A percentile compares a stretch with the other conserved stretches of the same genome.
Evolutionary conservation across 805 yeast genomes (phyloP).

Genomic region (Nakazawaea siamensis): DNA sequence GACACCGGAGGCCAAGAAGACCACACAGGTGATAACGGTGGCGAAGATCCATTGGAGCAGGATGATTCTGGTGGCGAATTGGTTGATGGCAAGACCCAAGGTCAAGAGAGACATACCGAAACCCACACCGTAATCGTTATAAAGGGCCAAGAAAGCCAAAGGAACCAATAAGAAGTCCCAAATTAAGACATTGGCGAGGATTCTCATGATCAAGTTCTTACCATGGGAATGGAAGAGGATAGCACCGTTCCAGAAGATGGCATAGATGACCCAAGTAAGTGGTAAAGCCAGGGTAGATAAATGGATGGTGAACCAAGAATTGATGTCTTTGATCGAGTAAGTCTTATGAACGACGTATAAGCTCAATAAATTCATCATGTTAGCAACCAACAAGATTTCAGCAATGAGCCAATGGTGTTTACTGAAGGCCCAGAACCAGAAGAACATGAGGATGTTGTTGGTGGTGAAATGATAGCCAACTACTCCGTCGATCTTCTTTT

Average conservation of each 20-base stretch:
- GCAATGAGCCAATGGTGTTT: constrained; percentile 49
- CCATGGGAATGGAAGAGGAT: constrained; percentile 57
- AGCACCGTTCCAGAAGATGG: constrained; percentile 82
- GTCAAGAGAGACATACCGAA: constrained; percentile 47
- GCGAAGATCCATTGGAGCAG: constrained; percentile 88
- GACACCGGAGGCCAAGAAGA: constrained; percentile 42
- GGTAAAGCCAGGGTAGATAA: constrained; percentile 64
- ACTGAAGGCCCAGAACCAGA: constrained; percentile 60
- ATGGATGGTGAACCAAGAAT: constrained; percentile 53
- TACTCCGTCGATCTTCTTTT: constrained; percentile 24
- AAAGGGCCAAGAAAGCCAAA: constrained; percentile 42
- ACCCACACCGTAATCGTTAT: constrained; percentile 68
- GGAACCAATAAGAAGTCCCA: constrained; percentile 76
- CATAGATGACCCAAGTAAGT: constrained; percentile 64
- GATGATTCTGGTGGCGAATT: constrained; percentile 56
- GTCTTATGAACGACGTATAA: constrained; percentile 56
- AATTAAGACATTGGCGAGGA: constrained; percentile 63
- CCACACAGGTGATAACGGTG: constrained; percentile 49
- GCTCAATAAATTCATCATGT: constrained; percentile 49
- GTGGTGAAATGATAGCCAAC: constrained; percentile 57
- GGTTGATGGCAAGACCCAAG: constrained; percentile 65
- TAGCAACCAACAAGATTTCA: constrained; percentile 49
- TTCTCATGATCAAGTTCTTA: constrained; percentile 44
- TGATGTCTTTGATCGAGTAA: constrained; percentile 40
- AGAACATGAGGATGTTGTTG: constrained; percentile 51